A percentile compares a stretch with the other conserved stretches of the same genome.
Conservation (phyloP, 2,329 filamentous ascomycete species). For the Arthroderma sp. region DNA sequence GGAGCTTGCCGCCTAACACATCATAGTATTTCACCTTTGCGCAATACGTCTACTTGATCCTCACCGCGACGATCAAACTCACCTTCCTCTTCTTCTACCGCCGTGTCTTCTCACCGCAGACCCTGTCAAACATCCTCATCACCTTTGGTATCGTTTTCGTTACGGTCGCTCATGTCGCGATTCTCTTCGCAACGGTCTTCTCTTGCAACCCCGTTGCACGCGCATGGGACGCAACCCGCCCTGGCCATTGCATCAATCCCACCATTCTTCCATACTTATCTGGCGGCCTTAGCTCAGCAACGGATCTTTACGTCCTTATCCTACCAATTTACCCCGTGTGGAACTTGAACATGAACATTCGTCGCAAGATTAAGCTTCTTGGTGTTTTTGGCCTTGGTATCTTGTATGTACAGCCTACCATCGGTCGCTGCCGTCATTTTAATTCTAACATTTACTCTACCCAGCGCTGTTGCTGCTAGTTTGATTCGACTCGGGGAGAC, state of each 20-base stretch:
- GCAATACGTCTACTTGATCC: slow-evolving; percentile 5
- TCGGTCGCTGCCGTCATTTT: background rate
- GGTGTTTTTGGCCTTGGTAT: slow-evolving; percentile 4
- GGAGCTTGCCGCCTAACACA: background rate
- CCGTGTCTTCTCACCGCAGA: slow-evolving; percentile 3
- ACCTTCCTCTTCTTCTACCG: slow-evolving; percentile 5
- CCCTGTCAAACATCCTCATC: background rate
- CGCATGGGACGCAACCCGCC: slow-evolving; percentile 14
- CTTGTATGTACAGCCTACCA: background rate
- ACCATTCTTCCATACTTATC: slow-evolving; percentile 1
- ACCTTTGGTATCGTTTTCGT: slow-evolving; percentile 13
- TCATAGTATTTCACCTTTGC: slow-evolving; percentile 3
- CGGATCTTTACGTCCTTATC: slow-evolving; percentile 2
- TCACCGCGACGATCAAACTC: background rate
- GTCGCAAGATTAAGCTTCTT: slow-evolving; percentile 1
- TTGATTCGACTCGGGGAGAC: slow-evolving; percentile 1
- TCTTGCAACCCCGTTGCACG: slow-evolving; percentile 14
- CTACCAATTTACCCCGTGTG: slow-evolving; percentile 4
- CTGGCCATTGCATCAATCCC: slow-evolving; percentile 15
- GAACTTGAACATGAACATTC: background rate
- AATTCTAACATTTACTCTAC: background rate
- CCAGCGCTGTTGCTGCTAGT: background rate
- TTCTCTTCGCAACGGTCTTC: slow-evolving; percentile 16
- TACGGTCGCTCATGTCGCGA: slow-evolving; percentile 15
- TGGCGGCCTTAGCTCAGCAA: background rate